Conservation (phyloP, 257 asterid genomes). For the Lithospermum erythrorhizon region DNA sequence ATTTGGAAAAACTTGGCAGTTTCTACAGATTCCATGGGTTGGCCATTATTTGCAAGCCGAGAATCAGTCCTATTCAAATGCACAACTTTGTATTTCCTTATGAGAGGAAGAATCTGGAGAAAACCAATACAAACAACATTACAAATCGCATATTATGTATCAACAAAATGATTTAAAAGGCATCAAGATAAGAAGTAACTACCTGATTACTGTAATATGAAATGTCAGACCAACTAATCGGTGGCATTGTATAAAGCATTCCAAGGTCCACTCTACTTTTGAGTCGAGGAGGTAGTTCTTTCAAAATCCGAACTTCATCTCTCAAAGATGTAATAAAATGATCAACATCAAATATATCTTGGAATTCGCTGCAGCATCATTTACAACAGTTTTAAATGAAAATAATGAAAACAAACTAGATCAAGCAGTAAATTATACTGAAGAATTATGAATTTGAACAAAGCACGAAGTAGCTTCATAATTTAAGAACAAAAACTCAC, state of each 20-base stretch:
- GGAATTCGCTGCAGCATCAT: conserved; percentile 42
- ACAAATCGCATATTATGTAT: not conserved
- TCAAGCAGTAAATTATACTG: not conserved
- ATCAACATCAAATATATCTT: conserved; percentile 57
- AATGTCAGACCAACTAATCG: conserved; percentile 67
- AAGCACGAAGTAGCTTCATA: not conserved
- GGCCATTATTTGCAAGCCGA: conserved; percentile 28
- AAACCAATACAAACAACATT: conserved; percentile 5
- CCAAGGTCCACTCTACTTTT: conserved; percentile 43
- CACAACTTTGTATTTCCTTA: conserved; percentile 24
- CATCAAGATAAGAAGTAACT: conserved; percentile 6
- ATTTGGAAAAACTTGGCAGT: no score
- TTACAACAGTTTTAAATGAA: conserved; percentile 1
- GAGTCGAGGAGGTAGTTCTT: conserved; percentile 52
- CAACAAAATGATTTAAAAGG: not conserved
- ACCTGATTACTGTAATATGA: conserved; percentile 60
- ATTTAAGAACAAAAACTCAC: conserved; percentile 23
- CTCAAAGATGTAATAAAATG: conserved; percentile 57
- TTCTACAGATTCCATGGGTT: conserved; percentile 24
- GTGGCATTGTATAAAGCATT: conserved; percentile 39
- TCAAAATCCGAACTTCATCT: conserved; percentile 56
- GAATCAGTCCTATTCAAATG: conserved; percentile 30
- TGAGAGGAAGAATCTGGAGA: conserved; percentile 27
- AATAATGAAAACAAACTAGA: not conserved
- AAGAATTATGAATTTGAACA: not conserved